These are phyloP conservation scores for Sorghum bicolor DNA, from an alignment of 176 grass and related monocot species.

Conservation along the genomic window DNA sequence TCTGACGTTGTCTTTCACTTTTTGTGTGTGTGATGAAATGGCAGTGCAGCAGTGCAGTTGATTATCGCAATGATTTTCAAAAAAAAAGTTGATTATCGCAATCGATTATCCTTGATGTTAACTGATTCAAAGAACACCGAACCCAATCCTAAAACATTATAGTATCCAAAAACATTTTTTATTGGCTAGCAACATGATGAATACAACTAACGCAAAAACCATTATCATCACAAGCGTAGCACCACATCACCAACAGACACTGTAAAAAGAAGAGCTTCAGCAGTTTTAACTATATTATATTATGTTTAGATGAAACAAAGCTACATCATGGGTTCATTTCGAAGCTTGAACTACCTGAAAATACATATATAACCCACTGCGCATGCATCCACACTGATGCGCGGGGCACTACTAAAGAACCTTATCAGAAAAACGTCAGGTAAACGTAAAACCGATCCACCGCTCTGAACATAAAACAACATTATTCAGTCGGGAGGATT, in stretches of 20 bases:
- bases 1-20: not conserved
- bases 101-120: not conserved
- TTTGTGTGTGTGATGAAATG: too few relatives aligned
- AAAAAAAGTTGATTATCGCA: not conserved
- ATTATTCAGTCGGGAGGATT: not conserved
- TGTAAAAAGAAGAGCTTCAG: not conserved
- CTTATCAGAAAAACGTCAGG: not conserved
- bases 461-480: constrained; percentile 6
- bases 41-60: not conserved
- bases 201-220: not conserved
- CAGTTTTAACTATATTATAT: not conserved
- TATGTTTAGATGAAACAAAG: not conserved
- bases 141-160: not conserved
- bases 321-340: not conserved
- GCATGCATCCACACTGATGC: not conserved
- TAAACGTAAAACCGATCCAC: not conserved
- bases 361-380: not conserved
- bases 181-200: not conserved
- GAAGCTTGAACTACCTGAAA: not conserved
- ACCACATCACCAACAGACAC: not conserved
- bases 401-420: constrained; percentile 27
- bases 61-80: not conserved
- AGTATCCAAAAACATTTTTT: not conserved
- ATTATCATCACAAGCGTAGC: not conserved
- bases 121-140: not conserved